Percentiles rank a stretch among this genome's conserved stretches.
phyloP scores from a whole-genome alignment of 768 basidiomycete genomes.

The Zangia roseola region DNA sequence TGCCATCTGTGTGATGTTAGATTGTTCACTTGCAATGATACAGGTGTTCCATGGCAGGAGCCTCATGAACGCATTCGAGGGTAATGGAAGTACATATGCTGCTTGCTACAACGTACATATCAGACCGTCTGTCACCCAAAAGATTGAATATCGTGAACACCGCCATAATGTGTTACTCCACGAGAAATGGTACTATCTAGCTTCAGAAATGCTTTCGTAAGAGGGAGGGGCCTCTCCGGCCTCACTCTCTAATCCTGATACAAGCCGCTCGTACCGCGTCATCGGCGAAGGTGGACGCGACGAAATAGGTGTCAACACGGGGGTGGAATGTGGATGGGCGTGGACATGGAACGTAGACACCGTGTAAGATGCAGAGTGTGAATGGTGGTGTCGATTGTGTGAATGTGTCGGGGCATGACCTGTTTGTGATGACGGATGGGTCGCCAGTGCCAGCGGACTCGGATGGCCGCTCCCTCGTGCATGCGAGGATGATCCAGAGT shows the following conservation, averaged over 20 bases:
- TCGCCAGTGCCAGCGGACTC: neutral
- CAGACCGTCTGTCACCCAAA: too few relatives aligned
- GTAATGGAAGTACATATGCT: conserved; percentile 6
- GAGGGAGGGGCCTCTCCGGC: conserved; percentile 81
- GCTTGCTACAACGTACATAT: neutral
- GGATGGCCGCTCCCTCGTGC: neutral
- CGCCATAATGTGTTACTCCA: neutral
- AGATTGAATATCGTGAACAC: too few relatives aligned
- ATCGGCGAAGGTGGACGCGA: conserved; percentile 23
- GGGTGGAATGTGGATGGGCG: neutral
- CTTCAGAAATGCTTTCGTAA: conserved; percentile 29
- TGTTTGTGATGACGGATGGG: neutral
- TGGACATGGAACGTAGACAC: neutral
- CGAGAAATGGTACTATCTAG: neutral
- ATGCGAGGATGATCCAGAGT: conserved; percentile 2
- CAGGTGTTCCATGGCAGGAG: conserved; percentile 77
- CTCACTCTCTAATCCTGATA: conserved; percentile 84
- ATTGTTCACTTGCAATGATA: neutral
- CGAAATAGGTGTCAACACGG: neutral
- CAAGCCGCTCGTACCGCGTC: conserved; percentile 72
- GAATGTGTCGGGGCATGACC: neutral
- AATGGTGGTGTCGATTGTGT: neutral
- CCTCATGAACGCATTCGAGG: conserved; percentile 69
- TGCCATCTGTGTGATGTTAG: neutral
- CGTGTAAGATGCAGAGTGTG: neutral